phyloP scores from a whole-genome alignment of 371 early-diverging fungal species.

The Actinomortierella wolfii region DNA sequence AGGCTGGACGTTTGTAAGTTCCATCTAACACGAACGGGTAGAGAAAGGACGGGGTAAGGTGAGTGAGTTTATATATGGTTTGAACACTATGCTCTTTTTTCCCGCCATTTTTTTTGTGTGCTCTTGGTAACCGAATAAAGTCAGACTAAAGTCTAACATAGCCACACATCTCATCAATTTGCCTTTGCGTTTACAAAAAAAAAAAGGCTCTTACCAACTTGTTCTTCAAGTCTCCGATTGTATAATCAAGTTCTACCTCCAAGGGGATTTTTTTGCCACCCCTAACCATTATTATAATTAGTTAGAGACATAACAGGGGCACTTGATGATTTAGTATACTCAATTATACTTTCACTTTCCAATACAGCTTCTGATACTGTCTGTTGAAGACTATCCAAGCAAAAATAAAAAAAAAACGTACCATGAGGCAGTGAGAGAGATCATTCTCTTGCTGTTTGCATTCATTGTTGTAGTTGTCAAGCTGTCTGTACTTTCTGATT shows the following conservation, averaged over 20 bases:
- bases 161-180: not conserved
- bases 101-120: not conserved
- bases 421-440: slow-evolving; percentile 43
- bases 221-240: slow-evolving; percentile 41
- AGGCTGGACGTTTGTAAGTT: slow-evolving; percentile 60
- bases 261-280: slow-evolving; percentile 43
- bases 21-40: slow-evolving; percentile 22
- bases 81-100: not conserved
- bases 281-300: slow-evolving; percentile 9
- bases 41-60: not conserved
- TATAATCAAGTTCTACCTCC: slow-evolving; percentile 36
- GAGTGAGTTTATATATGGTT: not conserved
- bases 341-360: not conserved
- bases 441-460: slow-evolving; percentile 29
- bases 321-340: not conserved
- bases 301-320: not conserved
- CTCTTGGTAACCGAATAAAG: not conserved
- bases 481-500: not conserved
- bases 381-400: not conserved
- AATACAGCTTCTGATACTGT: not conserved
- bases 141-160: too few relatives aligned
- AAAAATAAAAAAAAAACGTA: slow-evolving; percentile 1
- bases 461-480: slow-evolving; percentile 12
- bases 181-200: not conserved
- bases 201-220: slow-evolving; percentile 25